Conservation (phyloP, 345 rosid species). For the Salix koriyanagi region DNA sequence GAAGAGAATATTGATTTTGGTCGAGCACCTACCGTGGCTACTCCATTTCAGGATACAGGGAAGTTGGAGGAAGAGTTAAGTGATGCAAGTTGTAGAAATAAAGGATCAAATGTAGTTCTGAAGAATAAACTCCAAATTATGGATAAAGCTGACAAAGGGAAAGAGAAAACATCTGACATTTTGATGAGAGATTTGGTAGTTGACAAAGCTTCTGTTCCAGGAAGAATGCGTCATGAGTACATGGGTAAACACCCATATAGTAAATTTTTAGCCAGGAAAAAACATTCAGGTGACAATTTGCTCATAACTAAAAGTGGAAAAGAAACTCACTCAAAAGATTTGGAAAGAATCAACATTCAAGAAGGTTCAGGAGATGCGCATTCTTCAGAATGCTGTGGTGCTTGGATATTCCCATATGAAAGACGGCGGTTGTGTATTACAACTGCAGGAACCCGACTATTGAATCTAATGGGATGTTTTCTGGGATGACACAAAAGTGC, state of each 20-base stretch:
- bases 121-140: conserved; percentile 12
- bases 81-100: neutral
- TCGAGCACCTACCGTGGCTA: conserved; percentile 6
- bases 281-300: conserved; percentile 18
- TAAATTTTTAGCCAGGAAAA: conserved; percentile 27
- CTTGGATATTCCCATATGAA: conserved; percentile 73
- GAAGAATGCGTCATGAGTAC: conserved; percentile 24
- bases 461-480: conserved; percentile 34
- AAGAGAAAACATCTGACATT: conserved; percentile 20
- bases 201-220: conserved; percentile 30
- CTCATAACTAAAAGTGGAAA: conserved; percentile 18
- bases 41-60: conserved; percentile 4
- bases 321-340: conserved; percentile 21
- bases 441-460: conserved; percentile 35
- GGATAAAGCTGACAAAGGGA: conserved; percentile 8
- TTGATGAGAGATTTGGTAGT: conserved; percentile 13
- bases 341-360: conserved; percentile 20
- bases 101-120: conserved; percentile 7
- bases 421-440: conserved; percentile 40
- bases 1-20: conserved; percentile 13
- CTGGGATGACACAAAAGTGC: conserved; percentile 10
- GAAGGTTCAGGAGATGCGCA: conserved; percentile 22
- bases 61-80: conserved; percentile 9
- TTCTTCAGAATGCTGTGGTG: conserved; percentile 33
- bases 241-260: conserved; percentile 13